Base-by-base conservation (phyloP, 2,329 filamentous ascomycete species). In the Botrytis squamosa region DNA sequence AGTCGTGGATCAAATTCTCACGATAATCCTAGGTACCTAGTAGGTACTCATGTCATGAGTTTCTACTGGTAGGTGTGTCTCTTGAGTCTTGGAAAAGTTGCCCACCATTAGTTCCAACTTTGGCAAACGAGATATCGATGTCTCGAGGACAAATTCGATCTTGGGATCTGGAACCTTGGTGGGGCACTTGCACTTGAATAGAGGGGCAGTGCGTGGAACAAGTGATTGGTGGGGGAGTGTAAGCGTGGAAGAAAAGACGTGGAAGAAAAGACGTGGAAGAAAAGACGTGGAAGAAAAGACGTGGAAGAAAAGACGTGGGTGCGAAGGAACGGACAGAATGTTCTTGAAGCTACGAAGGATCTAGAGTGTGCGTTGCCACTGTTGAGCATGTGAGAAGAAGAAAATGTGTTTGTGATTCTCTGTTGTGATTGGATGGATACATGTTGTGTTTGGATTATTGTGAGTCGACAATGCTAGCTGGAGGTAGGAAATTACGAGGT, bases 81-180 rank as follows among this genome's bases (percentile, higher is more conserved):
- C 36, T 40, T 40, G 60, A 36, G 8, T 25, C 36, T 40, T 40
- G 60, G 60, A 16, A 66, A 38, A 52, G 16, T 12, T 46, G 22
- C 33, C 29, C 22, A n/a, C 64, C 44, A 49, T 44, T 44, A 20
- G n/a, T 12, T 14, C 33, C 63, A 49, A 49, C 20, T 25, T 49
- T 10, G 12, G 12, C 16, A 49, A 66, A 49, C 42, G 18, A 49
- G 22, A 66, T 49, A 66, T 66, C 44, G 44, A 66, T 52, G 64
- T 66, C 42, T 46, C 25, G 29, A 66, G 20, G 22, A 38, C 29
- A 66, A 66, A 52, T 16, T 49, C 64, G 64, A 66, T 66, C 64
- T 66, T 66, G 64, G 29, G n/a, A 29, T 36, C 20, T 36, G 14
- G 42, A 20, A 62, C 6, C 20, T 4, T 33, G 9, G 44, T 49